phyloP scores from a whole-genome alignment of 768 basidiomycete genomes.

The Mycena filopes region DNA sequence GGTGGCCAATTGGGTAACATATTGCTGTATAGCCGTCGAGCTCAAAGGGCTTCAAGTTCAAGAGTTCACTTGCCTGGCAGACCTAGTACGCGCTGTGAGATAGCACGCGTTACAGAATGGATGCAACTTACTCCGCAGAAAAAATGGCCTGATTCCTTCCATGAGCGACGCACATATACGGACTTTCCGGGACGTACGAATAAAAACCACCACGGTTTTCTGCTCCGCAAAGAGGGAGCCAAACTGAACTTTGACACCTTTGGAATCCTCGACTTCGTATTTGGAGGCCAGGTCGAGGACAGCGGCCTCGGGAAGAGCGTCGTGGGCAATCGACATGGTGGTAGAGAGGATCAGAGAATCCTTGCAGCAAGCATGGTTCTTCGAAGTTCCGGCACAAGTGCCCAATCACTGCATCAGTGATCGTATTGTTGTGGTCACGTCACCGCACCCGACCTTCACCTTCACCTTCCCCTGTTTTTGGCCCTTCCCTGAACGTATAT shows the following conservation, averaged over 20 bases:
- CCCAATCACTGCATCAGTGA: too few relatives aligned
- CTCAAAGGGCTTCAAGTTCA: not conserved
- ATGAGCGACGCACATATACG: conserved; percentile 8
- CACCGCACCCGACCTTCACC: not conserved
- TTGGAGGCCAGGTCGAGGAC: conserved; percentile 49
- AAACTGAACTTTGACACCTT: conserved; percentile 61
- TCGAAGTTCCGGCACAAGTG: too few relatives aligned
- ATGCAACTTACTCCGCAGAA: conserved; percentile 65
- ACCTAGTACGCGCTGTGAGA: conserved; percentile 31
- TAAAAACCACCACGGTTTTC: conserved; percentile 71
- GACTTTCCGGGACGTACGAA: conserved; percentile 51
- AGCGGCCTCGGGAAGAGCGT: conserved; percentile 46
- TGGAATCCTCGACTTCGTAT: conserved; percentile 54
- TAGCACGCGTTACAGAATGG: not conserved
- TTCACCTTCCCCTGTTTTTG: not conserved
- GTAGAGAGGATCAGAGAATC: not conserved
- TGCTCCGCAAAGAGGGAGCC: conserved; percentile 59
- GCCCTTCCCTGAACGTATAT: not conserved
- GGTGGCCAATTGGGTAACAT: conserved; percentile 57
- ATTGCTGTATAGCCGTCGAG: conserved; percentile 47
- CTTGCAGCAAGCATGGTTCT: not conserved
- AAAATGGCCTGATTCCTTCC: conserved; percentile 60
- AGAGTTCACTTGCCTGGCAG: conserved; percentile 51
- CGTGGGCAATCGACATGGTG: conserved; percentile 34
- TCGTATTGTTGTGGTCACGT: too few relatives aligned